Evolutionary conservation across 768 basidiomycete genomes (phyloP), one percentile per base, ranked within the genome.

Genomic region (Trametes cingulata): DNA sequence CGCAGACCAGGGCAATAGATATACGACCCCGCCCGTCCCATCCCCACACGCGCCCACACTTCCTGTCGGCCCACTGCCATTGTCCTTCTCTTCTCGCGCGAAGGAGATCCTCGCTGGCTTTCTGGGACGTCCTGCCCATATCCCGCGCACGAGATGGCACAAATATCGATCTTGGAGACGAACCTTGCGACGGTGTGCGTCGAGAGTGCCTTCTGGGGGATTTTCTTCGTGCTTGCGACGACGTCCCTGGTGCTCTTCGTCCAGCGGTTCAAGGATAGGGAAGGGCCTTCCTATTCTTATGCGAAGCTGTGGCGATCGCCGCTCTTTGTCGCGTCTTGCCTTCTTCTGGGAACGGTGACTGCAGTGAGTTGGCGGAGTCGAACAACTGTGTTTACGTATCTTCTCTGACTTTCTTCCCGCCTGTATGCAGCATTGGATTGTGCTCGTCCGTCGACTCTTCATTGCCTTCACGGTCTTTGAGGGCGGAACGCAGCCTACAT

Each of bases 161-260:
- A 14, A 20, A 24, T 45, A 45, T 20, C 43, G 8, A 19, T 58
- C n/a, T 14, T 58, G 45, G 20, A 8, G 27, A 35, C 56, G 14
- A 58, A 50, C 48, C 17, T 58, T 20, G 56, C 45, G 33, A 50
- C 56, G 7, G 37, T 58, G 20, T 20, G 29, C 56, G 24, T 58
- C 22, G 19, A 37, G 12, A 58, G 56, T 37, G 20, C 41, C 24
- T 36, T 58, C 46, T 58, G 47, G 33, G 56, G 56, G 14, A 40
- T 58, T 3, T 47, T 58, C 45, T 19, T 50, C 29, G 24, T 50
- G 35, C 37, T 58, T 12, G 24, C 24, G 13, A 17, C 12, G 24
- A 47, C 46, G 24, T 47, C 46, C 24, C 9, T 47, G 9, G 10
- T 29, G 9, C 22, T 47, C 24, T 17, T 29, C 24, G 12, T 47